phyloP scores from a whole-genome alignment of 345 rosid species.

The Eucalyptus viminalis region DNA sequence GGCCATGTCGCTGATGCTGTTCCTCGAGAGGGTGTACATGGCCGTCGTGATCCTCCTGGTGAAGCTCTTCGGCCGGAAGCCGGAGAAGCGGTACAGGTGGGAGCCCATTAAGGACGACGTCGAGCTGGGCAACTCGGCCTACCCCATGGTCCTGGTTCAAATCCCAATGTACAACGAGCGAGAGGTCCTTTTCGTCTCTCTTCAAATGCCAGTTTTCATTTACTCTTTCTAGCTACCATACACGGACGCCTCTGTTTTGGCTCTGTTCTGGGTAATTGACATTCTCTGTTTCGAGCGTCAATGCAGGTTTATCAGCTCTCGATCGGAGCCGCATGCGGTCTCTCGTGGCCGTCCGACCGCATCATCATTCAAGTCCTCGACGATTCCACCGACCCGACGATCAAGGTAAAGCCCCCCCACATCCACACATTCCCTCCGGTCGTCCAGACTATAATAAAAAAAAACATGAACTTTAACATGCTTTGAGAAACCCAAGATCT shows the following conservation, averaged over 20 bases:
- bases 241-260: neutral
- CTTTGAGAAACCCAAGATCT: neutral
- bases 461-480: neutral
- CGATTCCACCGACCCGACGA: conserved; percentile 82
- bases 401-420: conserved; percentile 35
- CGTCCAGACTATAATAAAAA: neutral
- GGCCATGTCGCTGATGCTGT: conserved; percentile 83
- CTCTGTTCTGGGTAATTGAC: neutral
- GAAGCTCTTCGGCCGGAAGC: conserved; percentile 67
- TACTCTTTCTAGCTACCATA: neutral
- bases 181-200: conserved; percentile 41
- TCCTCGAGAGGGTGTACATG: conserved; percentile 82
- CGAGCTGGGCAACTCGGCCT: conserved; percentile 68
- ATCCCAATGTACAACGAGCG: conserved; percentile 97
- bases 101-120: conserved; percentile 82
- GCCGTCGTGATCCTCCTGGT: conserved; percentile 56
- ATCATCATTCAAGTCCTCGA: conserved; percentile 86
- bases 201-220: neutral
- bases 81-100: conserved; percentile 72
- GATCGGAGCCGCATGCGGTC: conserved; percentile 94
- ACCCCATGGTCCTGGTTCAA: conserved; percentile 90
- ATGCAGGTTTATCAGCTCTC: conserved; percentile 75
- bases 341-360: conserved; percentile 95
- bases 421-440: neutral
- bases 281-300: neutral